Evolutionary conservation across 1,139 yeast species (phyloP).

Genomic region (Kodamaea derodonti): DNA sequence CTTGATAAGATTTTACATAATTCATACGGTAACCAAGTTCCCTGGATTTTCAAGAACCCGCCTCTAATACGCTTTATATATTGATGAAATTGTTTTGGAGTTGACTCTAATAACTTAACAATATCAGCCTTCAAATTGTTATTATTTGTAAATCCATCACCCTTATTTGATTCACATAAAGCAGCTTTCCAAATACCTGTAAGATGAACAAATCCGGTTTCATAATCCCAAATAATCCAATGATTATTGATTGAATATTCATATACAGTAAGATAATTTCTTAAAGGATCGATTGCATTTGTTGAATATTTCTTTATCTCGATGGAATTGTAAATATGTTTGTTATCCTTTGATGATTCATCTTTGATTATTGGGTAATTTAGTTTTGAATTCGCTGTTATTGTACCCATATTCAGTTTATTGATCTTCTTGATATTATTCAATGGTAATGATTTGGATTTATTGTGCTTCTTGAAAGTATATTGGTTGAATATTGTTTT

Average conservation of each 20-base stretch:
- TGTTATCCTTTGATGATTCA: conserved; percentile 5
- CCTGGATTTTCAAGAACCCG: conserved; percentile 89
- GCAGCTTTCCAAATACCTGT: conserved; percentile 90
- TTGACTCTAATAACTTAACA: conserved; percentile 67
- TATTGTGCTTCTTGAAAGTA: conserved; percentile 8
- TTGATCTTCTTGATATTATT: conserved; percentile 2
- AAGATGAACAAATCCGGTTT: conserved; percentile 82
- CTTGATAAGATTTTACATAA: conserved; percentile 67
- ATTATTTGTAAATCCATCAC: conserved; percentile 3
- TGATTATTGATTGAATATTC: conserved; percentile 64
- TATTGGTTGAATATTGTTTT: conserved; percentile 4
- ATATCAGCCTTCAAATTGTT: conserved; percentile 67
- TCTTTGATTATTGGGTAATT: conserved; percentile 5
- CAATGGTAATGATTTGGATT: conserved; percentile 6
- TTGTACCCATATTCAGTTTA: not conserved
- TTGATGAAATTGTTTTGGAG: conserved; percentile 62
- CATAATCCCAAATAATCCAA: conserved; percentile 86
- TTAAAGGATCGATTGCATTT: conserved; percentile 53
- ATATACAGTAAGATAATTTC: conserved; percentile 68
- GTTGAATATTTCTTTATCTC: conserved; percentile 69
- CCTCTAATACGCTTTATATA: conserved; percentile 79
- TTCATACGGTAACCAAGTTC: conserved; percentile 85
- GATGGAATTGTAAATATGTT: conserved; percentile 27
- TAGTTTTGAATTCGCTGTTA: conserved; percentile 1
- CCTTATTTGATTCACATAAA: conserved; percentile 21